Evolutionary conservation across 306 rosid species (phyloP), one percentile per base, ranked within the genome.

Genomic region (Quercus wislizeni): DNA sequence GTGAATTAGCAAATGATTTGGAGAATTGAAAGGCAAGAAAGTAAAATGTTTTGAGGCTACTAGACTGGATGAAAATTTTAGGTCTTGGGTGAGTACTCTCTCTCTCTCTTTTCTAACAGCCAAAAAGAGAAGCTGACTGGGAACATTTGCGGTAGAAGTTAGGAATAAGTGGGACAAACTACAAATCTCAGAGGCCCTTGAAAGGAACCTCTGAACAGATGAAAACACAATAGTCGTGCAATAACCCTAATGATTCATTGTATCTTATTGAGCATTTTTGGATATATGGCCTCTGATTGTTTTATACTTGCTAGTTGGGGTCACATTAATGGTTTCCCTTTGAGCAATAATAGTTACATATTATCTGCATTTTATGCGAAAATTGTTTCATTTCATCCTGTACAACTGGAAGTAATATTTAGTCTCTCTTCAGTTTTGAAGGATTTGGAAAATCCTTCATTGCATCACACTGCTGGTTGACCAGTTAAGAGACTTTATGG

Each of bases 71-170:
- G 80, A 83, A 78, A 59, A 72, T 79, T 87, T 86, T 56, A 63
- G 56, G 80, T 56, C 55, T 63, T 55, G 52, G 71, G 52, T 59
- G 18, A 27, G 74, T 75, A 56, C 54, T 62, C 78, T 80, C 84
- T 82, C 67, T 82, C 67, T 18, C 54, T 80, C 81, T 75, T 74
- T 76, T 38, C 62, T 75, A 7, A 67, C 54, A 67, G 77, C 72
- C 79, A 78, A 76, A 71, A 84, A 82, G 62, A 80, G 80, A 72
- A 55, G 79, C 55, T 54, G 31, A 68, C 78, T 31, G 73, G 81
- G 85, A 76, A 81, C 81, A 52, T 83, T 80, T 86, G 82, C 78
- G 43, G 38, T 71, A 65, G 80, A 88, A 86, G 89, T 80, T 79
- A 73, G 72, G 5, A 82, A 20, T 43, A 57, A 55, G 78, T 73